phyloP scores from a whole-genome alignment of 352 stramenopile species.

The Phytophthora agathidicida region DNA sequence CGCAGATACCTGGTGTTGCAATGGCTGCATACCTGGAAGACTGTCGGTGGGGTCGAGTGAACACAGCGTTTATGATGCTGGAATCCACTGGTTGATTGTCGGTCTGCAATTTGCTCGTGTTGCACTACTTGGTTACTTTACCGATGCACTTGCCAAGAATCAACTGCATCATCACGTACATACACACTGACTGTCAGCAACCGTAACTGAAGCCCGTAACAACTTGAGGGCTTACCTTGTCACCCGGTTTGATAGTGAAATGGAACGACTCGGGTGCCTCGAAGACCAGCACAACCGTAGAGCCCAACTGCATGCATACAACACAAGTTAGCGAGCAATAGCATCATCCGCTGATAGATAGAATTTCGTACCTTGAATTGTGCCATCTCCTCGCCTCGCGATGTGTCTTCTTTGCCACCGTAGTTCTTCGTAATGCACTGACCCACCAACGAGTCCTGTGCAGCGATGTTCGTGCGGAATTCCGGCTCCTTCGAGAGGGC shows the following conservation, averaged over 20 bases:
- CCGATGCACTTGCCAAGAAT: constrained; percentile 55
- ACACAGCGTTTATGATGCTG: too few species aligned
- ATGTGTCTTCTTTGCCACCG: constrained; percentile 37
- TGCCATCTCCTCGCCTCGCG: constrained; percentile 73
- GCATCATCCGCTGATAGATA: background rate
- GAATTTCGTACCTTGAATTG: constrained; percentile 67
- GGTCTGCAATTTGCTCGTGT: too few species aligned
- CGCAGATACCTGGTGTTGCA: too few species aligned
- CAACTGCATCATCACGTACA: constrained; percentile 21
- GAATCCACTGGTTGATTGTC: too few species aligned
- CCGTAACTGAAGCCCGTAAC: background rate
- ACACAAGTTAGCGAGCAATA: constrained; percentile 8
- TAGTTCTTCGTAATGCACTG: constrained; percentile 66
- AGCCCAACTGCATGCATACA: constrained; percentile 58
- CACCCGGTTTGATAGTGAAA: constrained; percentile 73
- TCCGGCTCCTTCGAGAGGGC: constrained; percentile 70
- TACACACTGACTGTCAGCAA: constrained; percentile 1
- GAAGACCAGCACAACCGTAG: constrained; percentile 88
- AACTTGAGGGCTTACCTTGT: constrained; percentile 56
- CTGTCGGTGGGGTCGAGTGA: too few species aligned
- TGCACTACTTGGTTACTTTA: constrained; percentile 15
- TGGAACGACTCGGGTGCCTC: constrained; percentile 78
- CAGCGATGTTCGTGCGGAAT: constrained; percentile 65
- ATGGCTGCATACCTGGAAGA: too few species aligned
- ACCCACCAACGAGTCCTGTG: constrained; percentile 59